Percentiles rank a stretch among this genome's conserved stretches.
Conservation (phyloP, 1,284 basidiomycete species). For the Ustilago vetiveriae region DNA sequence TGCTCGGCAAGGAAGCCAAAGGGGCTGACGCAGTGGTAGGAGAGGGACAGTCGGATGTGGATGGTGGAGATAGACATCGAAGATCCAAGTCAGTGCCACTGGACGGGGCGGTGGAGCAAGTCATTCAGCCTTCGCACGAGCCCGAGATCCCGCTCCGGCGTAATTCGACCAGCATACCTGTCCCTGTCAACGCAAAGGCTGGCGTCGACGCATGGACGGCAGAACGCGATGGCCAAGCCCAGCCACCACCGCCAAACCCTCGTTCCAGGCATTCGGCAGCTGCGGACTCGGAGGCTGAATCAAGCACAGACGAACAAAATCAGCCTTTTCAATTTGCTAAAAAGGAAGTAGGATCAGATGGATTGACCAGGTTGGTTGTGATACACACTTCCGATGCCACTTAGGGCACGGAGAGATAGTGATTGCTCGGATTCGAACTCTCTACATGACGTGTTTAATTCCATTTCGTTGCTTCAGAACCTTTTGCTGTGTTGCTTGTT, state of each 20-base stretch:
- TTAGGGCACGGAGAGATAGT: too few relatives aligned
- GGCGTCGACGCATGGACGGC: constrained; percentile 12
- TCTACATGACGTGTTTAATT: too few relatives aligned
- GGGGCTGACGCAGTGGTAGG: neutral
- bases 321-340: constrained; percentile 24
- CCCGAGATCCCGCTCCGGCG: neutral
- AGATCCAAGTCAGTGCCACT: constrained; percentile 10
- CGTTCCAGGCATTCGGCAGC: neutral
- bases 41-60: neutral
- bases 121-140: neutral
- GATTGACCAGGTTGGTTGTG: constrained; percentile 21
- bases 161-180: constrained; percentile 6
- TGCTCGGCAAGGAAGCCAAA: constrained; percentile 10
- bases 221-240: constrained; percentile 25
- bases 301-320: neutral
- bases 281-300: neutral
- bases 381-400: constrained; percentile 13
- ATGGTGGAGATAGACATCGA: neutral
- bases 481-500: too few relatives aligned
- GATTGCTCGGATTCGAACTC: too few relatives aligned
- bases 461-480: too few relatives aligned
- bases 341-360: constrained; percentile 19
- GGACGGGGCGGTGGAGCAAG: neutral
- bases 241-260: neutral
- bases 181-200: constrained; percentile 8